Evolutionary conservation across 2,329 filamentous ascomycete species (phyloP).

Genomic region (Dothistroma septosporum): DNA sequence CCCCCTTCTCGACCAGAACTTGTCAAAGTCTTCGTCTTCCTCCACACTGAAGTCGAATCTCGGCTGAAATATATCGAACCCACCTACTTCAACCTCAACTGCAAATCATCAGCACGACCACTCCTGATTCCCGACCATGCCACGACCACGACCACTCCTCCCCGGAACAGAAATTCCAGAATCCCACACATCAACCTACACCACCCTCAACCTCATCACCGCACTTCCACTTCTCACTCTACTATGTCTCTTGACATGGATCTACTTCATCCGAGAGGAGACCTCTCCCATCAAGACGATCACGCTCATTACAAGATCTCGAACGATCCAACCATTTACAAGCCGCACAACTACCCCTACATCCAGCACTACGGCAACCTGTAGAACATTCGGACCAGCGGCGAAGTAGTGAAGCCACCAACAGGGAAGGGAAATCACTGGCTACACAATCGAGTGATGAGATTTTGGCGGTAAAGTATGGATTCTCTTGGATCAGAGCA

Average conservation of each 20-base stretch:
- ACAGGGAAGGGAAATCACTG: neutral
- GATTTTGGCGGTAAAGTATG: neutral
- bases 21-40: neutral
- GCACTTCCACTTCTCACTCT: neutral
- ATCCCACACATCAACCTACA: neutral
- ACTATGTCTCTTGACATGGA: neutral
- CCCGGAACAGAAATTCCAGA: neutral
- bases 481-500: neutral
- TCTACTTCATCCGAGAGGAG: neutral
- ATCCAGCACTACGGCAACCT: neutral
- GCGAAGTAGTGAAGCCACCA: neutral
- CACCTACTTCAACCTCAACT: too few species aligned
- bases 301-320: neutral
- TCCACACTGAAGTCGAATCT: neutral
- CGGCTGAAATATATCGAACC: neutral
- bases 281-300: neutral
- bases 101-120: neutral
- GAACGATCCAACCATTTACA: neutral
- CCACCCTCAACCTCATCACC: neutral
- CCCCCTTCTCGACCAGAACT: neutral
- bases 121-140: neutral
- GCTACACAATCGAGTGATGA: constrained; percentile 2
- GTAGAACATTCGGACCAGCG: neutral
- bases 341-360: neutral
- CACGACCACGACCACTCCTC: neutral